phyloP scores from a whole-genome alignment of 768 basidiomycete species.

The Symmetrospora coprosmae region DNA sequence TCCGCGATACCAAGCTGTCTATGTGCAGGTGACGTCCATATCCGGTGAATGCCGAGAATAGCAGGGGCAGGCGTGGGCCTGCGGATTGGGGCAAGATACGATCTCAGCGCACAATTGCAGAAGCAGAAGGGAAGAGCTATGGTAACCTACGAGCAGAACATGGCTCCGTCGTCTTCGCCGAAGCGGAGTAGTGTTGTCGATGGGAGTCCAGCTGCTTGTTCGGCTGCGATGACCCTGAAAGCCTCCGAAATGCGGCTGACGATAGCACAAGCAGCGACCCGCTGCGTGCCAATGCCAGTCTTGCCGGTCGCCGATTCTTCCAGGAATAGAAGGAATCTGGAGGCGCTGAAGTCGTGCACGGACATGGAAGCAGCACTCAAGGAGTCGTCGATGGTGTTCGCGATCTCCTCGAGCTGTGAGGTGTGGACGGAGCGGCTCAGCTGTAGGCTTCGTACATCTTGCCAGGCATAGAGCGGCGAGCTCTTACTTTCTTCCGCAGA shows the following conservation, averaged over 20 bases:
- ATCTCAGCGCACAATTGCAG: not conserved
- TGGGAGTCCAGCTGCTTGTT: not conserved
- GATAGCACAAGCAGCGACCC: constrained; percentile 27
- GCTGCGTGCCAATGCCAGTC: not conserved
- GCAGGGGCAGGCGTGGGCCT: constrained; percentile 26
- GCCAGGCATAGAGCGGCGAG: not conserved
- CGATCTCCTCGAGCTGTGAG: not conserved
- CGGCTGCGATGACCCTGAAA: constrained; percentile 19
- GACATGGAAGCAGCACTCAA: not conserved
- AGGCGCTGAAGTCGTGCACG: not conserved
- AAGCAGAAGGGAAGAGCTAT: no score
- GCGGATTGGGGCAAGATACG: not conserved
- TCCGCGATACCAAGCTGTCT: constrained; percentile 25
- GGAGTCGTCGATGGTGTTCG: not conserved
- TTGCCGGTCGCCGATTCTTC: not conserved
- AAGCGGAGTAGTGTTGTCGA: constrained; percentile 16
- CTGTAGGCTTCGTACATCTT: no score
- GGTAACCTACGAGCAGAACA: constrained; percentile 30
- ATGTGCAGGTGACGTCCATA: constrained; percentile 27
- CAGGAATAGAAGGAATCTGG: not conserved
- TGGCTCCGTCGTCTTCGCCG: constrained; percentile 25
- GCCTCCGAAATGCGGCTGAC: constrained; percentile 26
- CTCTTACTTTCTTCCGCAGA: not conserved
- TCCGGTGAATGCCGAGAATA: constrained; percentile 29
- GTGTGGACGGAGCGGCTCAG: not conserved